Evolutionary conservation across 2,329 filamentous ascomycete genomes (phyloP), one percentile per base, ranked within the genome.

Genomic region (Myriosclerotinia scirpicola): DNA sequence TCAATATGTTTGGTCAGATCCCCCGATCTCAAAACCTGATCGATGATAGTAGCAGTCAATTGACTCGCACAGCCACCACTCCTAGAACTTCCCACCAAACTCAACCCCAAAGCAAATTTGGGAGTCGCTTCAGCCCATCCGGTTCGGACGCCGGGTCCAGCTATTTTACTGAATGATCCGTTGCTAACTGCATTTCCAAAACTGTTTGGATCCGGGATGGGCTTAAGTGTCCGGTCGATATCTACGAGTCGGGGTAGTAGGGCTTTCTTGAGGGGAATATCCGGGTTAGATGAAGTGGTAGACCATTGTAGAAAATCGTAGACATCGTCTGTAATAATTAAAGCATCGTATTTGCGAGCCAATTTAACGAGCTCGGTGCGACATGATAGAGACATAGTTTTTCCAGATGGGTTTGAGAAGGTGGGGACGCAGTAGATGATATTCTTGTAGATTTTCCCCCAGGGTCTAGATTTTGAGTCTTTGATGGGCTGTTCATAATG

Each of bases 291-390:
- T 48, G 54, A 79, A 56, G 52, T 79, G 73, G 2, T 71, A 5
- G 86, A 84, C 92, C 93, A 97, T 76, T 93, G 90, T 6, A 98
- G 82, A 71, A 94, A 90, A 77, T 98, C 94, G 76, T 99, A 99
- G 12, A 98, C 93, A 77, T 99, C 95, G 79, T 98, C 94, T 59
- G 86, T 86, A 38, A 97, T 83, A 65, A 97, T 79, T n/a, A 98
- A 83, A 8, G 91, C 92, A 76, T 98, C 88, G 76, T 90, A 87
- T 67, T 87, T 82, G 66, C 94, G 84, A 0, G 94, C 94, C 8
- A 97, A 78, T n/a, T 81, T 80, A 34, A 98, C 87, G 5, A 98
- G 83, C 14, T 81, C 81, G 69, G 87, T 80, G 4, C 95, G 85
- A 38, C 90, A 85, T 22, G 78, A 76, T 4, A 92, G 77, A 17